Base-by-base conservation (phyloP, 768 basidiomycete genomes). In the Nevesoporus exiguus region DNA sequence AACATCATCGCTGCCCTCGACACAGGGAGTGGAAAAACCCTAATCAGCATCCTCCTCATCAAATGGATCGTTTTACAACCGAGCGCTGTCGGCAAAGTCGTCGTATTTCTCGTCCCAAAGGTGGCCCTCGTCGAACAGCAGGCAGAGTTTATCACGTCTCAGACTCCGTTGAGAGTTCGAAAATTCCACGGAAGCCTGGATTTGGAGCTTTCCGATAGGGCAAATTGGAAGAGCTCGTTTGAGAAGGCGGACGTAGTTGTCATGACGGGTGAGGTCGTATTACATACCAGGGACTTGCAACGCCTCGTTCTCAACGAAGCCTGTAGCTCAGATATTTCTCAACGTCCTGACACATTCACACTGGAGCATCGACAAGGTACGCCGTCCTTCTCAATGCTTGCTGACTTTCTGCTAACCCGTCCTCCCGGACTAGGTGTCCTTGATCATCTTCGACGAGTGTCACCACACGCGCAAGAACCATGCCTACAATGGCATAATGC, bases 101-200 rank as follows among this genome's bases (percentile, higher is more conserved):
- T 85, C 58, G 78, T 93, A 10, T 94, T 94, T 64, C 77, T 95
- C 31, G 91, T 91, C 3, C 93, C 93, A 0, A 87, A 87, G 60
- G 90, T 93, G 4, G 79, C 90, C 3, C 79, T 96, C 15, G 93
- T 94, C 21, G 82, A 88, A 58, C 93, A 95, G 65, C 90, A 93
- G 65, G 81, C 78, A 21, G 74, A 80, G 22, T 90, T 85, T 59
- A 80, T 93, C 51, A 64, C 76, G 13, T 73, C 79, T 56, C 77
- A 89, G 57, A 86, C 87, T 1, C 76, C 85, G 0, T 66, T 93
- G 40, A 81, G 80, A 36, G 85, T 93, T 21, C 71, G 77, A 27
- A 84, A 84, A 62, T 78, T 90, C 25, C 80, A 84, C 56, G 93
- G 92, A 15, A 80, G 81, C 8, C 73, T 85, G 37, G 83, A 86